These are phyloP conservation scores for Casaregolazyma lundiana DNA, from an alignment of 1,139 yeast species.

Conservation along the genomic window DNA sequence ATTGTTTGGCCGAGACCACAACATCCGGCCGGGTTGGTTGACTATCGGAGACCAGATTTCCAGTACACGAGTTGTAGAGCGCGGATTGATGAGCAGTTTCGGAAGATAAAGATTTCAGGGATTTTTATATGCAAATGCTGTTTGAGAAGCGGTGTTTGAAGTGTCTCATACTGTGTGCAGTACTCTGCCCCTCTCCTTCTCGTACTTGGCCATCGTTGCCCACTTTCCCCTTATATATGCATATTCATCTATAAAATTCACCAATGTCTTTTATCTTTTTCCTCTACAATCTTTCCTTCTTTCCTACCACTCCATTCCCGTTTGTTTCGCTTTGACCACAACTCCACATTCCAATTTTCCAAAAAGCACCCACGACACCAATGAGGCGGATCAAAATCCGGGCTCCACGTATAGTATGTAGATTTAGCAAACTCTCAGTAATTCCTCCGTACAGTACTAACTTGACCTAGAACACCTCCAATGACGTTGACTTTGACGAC, in stretches of 20 bases:
- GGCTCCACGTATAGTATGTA: constrained; percentile 21
- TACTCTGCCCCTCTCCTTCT: too few species aligned
- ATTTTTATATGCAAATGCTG: too few species aligned
- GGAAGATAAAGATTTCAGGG: too few species aligned
- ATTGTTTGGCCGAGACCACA: constrained; percentile 83
- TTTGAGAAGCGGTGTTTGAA: too few species aligned
- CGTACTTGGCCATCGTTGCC: too few species aligned
- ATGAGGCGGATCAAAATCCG: constrained; percentile 21
- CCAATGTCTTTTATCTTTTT: too few species aligned
- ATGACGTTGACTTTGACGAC: constrained; percentile 53
- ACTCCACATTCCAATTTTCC: not conserved
- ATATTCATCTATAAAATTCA: too few species aligned
- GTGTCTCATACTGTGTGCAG: too few species aligned
- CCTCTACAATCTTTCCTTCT: too few species aligned
- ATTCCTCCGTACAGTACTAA: not conserved
- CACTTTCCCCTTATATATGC: too few species aligned
- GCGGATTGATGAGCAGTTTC: not conserved
- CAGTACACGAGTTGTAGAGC: not conserved
- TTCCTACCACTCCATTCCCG: too few species aligned
- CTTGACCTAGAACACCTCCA: constrained; percentile 16
- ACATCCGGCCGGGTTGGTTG: constrained; percentile 85
- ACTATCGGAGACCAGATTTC: constrained; percentile 73
- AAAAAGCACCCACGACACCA: constrained; percentile 1
- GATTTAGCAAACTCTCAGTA: not conserved
- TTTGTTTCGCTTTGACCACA: too few species aligned